Evolutionary conservation across 495 filamentous ascomycete species (phyloP), one percentile per base, ranked within the genome.

Genomic region (Lepidopterella palustris): DNA sequence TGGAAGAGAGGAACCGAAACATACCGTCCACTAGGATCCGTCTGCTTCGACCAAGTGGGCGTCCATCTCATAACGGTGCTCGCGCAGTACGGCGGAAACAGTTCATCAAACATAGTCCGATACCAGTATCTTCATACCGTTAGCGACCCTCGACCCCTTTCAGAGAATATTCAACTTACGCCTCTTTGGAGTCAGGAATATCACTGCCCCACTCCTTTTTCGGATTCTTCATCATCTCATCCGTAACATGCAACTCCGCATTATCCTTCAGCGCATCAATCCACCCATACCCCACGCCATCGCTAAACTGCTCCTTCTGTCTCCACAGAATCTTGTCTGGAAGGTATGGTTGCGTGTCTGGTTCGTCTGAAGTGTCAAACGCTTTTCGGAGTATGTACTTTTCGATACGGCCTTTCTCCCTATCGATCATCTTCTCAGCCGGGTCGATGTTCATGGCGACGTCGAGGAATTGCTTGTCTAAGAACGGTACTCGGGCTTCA

Each of bases 241-340:
- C 91, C 23, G 87, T 92, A 42, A 98, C 87, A 40, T 92, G 81
- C 56, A 82, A 70, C 75, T 92, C 90, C 60, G 93, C 95, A 61
- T 86, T 84, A 72, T 97, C 95, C 80, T 96, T 98, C 48, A 98
- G 81, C 15, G 84, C 88, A 71, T 98, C 95, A 74, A 97, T 97
- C 93, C 93, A 98, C 61, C 95, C 91, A 78, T 98, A 98, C 57
- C 93, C 93, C 62, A 98, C 95, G 73, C 93, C 93, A 70, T 98
- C 93, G 55, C 85, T 90, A 78, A 98, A 98, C 78, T 97, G 95
- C 78, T 98, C 93, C 82, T 98, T 98, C 78, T 98, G 93, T 68
- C 93, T 82, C 88, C 89, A 98, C 39, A 98, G 86, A 64, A 98
- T 97, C 69, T 93, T 84, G 15, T 93, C 86, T 29, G 93, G 93